These are phyloP conservation scores for Echeveria elegans DNA, from an alignment of 164 flowering plant genomes.

Conservation along the genomic window DNA sequence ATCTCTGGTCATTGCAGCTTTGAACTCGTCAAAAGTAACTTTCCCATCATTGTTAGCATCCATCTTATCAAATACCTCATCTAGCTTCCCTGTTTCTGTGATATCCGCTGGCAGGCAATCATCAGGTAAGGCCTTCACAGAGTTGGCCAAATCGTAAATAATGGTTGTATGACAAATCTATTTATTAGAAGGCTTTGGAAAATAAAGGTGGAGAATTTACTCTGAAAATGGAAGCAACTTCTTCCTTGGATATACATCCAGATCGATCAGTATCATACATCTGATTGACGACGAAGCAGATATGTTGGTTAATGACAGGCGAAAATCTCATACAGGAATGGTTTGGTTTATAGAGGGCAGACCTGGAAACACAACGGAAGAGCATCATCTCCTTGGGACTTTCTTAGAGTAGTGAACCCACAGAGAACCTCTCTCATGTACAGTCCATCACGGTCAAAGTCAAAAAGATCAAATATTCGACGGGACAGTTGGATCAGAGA, in stretches of 20 bases:
- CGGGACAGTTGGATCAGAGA: conserved; percentile 57
- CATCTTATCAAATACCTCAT: conserved; percentile 66
- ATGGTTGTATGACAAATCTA: neutral
- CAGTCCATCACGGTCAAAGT: conserved; percentile 75
- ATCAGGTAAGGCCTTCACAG: conserved; percentile 67
- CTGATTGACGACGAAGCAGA: conserved; percentile 19
- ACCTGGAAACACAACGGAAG: conserved; percentile 71
- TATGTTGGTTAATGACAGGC: neutral
- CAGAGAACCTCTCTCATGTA: conserved; percentile 69
- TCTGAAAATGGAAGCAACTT: conserved; percentile 68
- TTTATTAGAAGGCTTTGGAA: too few relatives aligned
- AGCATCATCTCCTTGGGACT: conserved; percentile 66
- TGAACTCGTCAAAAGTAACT: conserved; percentile 69
- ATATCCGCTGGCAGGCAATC: conserved; percentile 61
- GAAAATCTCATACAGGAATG: neutral
- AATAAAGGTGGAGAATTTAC: conserved; percentile 24
- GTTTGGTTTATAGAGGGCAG: neutral
- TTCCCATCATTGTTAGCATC: conserved; percentile 70
- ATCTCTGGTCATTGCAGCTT: conserved; percentile 73
- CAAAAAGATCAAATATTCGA: conserved; percentile 63
- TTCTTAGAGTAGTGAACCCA: conserved; percentile 61
- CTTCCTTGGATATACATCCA: conserved; percentile 69
- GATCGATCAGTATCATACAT: conserved; percentile 78
- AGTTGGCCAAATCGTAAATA: neutral
- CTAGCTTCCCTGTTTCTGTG: conserved; percentile 67